Conservation (phyloP, 2,329 filamentous ascomycete species). For the Talaromyces sp. region DNA sequence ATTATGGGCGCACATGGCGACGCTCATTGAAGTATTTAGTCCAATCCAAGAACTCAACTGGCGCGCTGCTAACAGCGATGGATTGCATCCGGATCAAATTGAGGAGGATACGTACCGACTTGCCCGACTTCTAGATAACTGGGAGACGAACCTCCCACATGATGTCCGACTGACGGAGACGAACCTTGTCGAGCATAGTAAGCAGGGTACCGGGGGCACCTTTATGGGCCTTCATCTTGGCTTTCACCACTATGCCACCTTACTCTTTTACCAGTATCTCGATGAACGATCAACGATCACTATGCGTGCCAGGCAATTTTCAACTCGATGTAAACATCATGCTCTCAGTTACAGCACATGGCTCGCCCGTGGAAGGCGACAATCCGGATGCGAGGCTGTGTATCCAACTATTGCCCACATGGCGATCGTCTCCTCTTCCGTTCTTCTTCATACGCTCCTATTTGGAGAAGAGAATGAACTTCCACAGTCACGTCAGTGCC, state of each 20-base stretch:
- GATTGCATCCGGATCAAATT: background rate
- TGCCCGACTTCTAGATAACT: constrained; percentile 17
- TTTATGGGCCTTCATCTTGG: constrained; percentile 40
- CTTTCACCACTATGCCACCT: constrained; percentile 37
- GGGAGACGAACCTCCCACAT: constrained; percentile 18
- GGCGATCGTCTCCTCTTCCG: constrained; percentile 36
- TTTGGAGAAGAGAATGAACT: constrained; percentile 24
- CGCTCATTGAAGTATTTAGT: background rate
- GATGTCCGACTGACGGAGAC: constrained; percentile 19
- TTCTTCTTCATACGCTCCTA: constrained; percentile 32
- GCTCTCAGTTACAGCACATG: background rate
- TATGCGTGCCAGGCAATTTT: background rate
- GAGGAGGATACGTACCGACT: constrained; percentile 8
- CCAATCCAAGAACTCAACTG: background rate
- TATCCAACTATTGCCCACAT: constrained; percentile 36
- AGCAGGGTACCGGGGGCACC: constrained; percentile 27
- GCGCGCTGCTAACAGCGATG: background rate
- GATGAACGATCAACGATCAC: constrained; percentile 23
- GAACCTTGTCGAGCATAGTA: constrained; percentile 20
- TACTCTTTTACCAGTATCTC: constrained; percentile 40
- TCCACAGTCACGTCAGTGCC: background rate
- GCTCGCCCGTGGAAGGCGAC: constrained; percentile 18
- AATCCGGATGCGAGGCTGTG: constrained; percentile 28
- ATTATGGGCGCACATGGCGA: background rate
- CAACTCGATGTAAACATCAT: background rate